Base-by-base conservation (phyloP, 1,139 yeast species). In the Suhomyces coccinellae region DNA sequence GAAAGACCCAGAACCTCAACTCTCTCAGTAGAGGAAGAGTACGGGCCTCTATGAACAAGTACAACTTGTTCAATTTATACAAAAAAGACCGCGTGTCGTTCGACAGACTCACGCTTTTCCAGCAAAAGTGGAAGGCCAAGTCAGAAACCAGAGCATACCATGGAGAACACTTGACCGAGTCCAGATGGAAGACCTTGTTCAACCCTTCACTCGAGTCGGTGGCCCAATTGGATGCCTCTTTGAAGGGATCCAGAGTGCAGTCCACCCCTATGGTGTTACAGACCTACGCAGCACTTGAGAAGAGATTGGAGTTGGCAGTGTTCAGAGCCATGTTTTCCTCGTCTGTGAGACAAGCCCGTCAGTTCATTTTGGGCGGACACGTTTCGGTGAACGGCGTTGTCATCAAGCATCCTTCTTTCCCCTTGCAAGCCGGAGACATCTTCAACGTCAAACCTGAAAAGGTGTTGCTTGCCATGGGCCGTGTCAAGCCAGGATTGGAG, bases 271-370 rank as follows among this genome's bases (percentile, higher is more conserved):
- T 87, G 69, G 82, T 89, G 39, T 67, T 90, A 59, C 99, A 93
- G 68, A 86, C 97, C 1, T 93, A 76, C 66, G 96, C 96, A 5
- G 83, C 84, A 4, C 71, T 95, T 50, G 99, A 93, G 63, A 86
- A 85, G 62, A 77, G 99, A 61, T 76, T 93, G 34, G 99, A 93
- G 63, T 80, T 85, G 61, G 97, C 97, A 1, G 59, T 93, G 11
- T 93, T 88, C 70, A 82, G 99, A 66, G 77, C 97, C 31, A 77
- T 93, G 86, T 91, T 93, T 71, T 97, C 99, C 4, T 81, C 96
- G 6, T 87, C 96, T 7, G 82, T 89, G 7, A 83, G 97, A 74
- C 98, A 93, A 67, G 97, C 99, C 2, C 82, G 97, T 55, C 91
- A 87, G 62, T 90, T 87, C 59, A 84, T 93, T 49, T 68, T 87